These are phyloP conservation scores for Rosellinia necatrix DNA, from an alignment of 2,329 filamentous ascomycete genomes.

Conservation along the genomic window DNA sequence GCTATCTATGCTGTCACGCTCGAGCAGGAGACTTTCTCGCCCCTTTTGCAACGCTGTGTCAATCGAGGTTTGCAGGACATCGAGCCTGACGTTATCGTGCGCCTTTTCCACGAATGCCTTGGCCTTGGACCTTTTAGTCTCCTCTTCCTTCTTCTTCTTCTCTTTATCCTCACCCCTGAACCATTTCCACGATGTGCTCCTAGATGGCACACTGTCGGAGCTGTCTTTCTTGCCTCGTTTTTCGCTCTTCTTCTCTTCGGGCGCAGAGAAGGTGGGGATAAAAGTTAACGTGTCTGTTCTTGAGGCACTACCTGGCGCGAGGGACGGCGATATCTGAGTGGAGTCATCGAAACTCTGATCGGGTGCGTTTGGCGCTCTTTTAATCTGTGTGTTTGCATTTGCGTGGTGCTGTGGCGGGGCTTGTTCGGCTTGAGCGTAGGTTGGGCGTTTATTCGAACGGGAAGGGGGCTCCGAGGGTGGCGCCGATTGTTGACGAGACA, in stretches of 20 bases:
- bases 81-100: slow-evolving; percentile 81
- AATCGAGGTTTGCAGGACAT: slow-evolving; percentile 85
- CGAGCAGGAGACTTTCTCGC: slow-evolving; percentile 82
- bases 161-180: slow-evolving; percentile 79
- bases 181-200: slow-evolving; percentile 85
- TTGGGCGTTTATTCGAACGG: slow-evolving; percentile 50
- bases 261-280: slow-evolving; percentile 69
- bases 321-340: slow-evolving; percentile 65
- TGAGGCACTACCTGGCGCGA: slow-evolving; percentile 68
- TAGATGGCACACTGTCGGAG: slow-evolving; percentile 57
- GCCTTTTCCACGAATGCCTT: slow-evolving; percentile 60
- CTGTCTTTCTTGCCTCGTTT: slow-evolving; percentile 77
- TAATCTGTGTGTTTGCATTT: slow-evolving; percentile 28
- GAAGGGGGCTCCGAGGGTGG: slow-evolving; percentile 51
- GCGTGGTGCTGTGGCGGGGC: slow-evolving; percentile 32
- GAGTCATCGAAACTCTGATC: slow-evolving; percentile 66
- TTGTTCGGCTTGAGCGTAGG: slow-evolving; percentile 40
- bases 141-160: slow-evolving; percentile 65
- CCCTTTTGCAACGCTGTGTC: slow-evolving; percentile 68
- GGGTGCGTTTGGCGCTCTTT: slow-evolving; percentile 43
- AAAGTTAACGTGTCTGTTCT: slow-evolving; percentile 80
- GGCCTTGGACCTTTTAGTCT: slow-evolving; percentile 70
- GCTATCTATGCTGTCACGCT: slow-evolving; percentile 73
- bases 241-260: slow-evolving; percentile 75
- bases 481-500: slow-evolving; percentile 51